phyloP scores from a whole-genome alignment of 441 rosid species.

The Capsella rubella region DNA sequence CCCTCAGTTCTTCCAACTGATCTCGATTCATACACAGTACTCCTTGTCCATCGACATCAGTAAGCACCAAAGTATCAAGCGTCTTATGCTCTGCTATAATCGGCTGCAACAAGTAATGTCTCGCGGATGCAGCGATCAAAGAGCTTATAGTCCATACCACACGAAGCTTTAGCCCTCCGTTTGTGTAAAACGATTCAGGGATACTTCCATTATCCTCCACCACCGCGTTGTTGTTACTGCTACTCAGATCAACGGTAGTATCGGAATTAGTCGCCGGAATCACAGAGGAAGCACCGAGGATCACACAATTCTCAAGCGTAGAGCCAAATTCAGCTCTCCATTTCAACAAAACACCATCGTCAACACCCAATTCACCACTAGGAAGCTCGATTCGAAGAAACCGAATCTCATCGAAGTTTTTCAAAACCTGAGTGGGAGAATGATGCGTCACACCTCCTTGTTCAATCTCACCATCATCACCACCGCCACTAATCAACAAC shows the following conservation, averaged over 20 bases:
- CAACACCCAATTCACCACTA: constrained; percentile 77
- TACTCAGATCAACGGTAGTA: constrained; percentile 24
- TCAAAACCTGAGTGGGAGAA: constrained; percentile 88
- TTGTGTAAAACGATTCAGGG: constrained; percentile 90
- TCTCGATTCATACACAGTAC: constrained; percentile 84
- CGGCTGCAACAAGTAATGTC: constrained; percentile 88
- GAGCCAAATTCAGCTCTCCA: constrained; percentile 97
- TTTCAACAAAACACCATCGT: constrained; percentile 76
- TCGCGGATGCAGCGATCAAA: constrained; percentile 85
- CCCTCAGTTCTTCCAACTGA: constrained; percentile 85
- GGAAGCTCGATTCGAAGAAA: constrained; percentile 83
- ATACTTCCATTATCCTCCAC: constrained; percentile 76
- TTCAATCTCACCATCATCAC: constrained; percentile 66
- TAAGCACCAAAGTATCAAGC: constrained; percentile 75
- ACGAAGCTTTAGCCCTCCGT: constrained; percentile 84
- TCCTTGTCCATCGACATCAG: constrained; percentile 90
- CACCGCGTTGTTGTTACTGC: neutral
- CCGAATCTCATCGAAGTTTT: constrained; percentile 85
- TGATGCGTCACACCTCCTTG: constrained; percentile 90
- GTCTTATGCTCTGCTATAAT: constrained; percentile 87
- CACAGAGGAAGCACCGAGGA: constrained; percentile 51
- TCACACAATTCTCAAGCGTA: constrained; percentile 82
- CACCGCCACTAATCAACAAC: constrained; percentile 56
- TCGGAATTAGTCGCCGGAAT: constrained; percentile 32
- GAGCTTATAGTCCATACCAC: constrained; percentile 98